Conservation (phyloP, 176 grass and related monocot genomes). For the Eragrostis nindensis region DNA sequence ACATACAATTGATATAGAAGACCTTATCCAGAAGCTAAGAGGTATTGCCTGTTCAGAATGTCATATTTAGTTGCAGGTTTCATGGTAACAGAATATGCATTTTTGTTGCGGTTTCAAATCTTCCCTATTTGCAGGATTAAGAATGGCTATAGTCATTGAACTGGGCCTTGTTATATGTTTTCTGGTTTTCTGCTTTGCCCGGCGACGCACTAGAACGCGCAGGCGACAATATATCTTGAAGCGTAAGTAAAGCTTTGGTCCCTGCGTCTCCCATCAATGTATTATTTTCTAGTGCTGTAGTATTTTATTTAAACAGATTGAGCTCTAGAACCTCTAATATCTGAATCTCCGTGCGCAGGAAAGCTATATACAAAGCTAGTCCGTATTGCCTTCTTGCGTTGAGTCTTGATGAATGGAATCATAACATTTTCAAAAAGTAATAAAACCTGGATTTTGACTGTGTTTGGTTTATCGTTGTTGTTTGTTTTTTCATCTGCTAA, state of each 20-base stretch:
- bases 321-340: not conserved
- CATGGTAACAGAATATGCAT: not conserved
- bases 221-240: constrained; percentile 63
- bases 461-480: not conserved
- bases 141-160: constrained; percentile 52
- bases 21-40: constrained; percentile 69
- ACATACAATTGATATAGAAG: constrained; percentile 55
- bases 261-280: not conserved
- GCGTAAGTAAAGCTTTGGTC: constrained; percentile 43
- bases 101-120: constrained; percentile 25
- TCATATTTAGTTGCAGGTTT: constrained; percentile 10
- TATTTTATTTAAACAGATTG: not conserved
- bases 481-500: not conserved
- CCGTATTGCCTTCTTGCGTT: not conserved
- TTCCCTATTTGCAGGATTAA: constrained; percentile 63
- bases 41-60: constrained; percentile 45
- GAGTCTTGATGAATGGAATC: not conserved
- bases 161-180: constrained; percentile 53
- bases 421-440: not conserved
- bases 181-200: constrained; percentile 55
- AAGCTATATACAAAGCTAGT: not conserved
- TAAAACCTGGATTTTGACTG: not conserved
- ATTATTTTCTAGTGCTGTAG: not conserved
- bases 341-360: not conserved
- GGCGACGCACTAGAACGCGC: constrained; percentile 43